phyloP scores from a whole-genome alignment of 1,139 yeast species.

The Kodamaea alishanica region DNA sequence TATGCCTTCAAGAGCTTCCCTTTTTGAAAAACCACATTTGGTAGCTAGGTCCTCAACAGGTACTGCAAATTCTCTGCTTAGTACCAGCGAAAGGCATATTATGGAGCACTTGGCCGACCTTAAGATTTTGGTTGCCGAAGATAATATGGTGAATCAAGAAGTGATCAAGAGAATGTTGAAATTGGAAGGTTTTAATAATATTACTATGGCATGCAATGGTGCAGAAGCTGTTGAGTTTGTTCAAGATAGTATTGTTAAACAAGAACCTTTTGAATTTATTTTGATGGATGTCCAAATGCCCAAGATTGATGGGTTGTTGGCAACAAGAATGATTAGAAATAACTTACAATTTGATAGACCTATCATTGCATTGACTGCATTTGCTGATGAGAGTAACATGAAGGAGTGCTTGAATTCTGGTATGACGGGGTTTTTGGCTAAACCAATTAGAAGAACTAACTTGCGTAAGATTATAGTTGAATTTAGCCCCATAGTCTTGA shows the following conservation, averaged over 20 bases:
- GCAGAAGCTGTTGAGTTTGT: conserved; percentile 73
- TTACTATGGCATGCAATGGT: conserved; percentile 86
- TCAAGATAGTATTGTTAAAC: conserved; percentile 42
- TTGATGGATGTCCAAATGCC: conserved; percentile 99
- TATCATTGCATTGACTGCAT: conserved; percentile 90
- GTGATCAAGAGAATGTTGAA: conserved; percentile 82
- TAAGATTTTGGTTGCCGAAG: conserved; percentile 87
- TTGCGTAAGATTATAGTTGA: conserved; percentile 51
- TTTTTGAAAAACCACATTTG: conserved; percentile 44
- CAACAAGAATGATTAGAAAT: conserved; percentile 69
- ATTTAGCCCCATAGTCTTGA: conserved; percentile 33
- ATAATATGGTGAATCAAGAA: conserved; percentile 86
- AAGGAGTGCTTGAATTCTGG: conserved; percentile 76
- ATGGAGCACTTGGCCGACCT: conserved; percentile 35
- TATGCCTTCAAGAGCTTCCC: conserved; percentile 7
- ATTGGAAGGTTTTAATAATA: conserved; percentile 68
- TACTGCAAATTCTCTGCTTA: conserved; percentile 43
- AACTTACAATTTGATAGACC: conserved; percentile 66
- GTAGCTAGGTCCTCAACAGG: conserved; percentile 54
- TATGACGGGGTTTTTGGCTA: conserved; percentile 83
- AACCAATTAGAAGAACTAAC: conserved; percentile 76
- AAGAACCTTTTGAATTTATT: conserved; percentile 59
- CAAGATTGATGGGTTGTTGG: conserved; percentile 77
- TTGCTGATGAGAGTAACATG: conserved; percentile 83
- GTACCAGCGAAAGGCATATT: conserved; percentile 19